Percentiles rank a stretch among this genome's conserved stretches.
Evolutionary conservation across 169 alveolate genomes (phyloP).

Genomic region (Plasmodium yoelii): DNA sequence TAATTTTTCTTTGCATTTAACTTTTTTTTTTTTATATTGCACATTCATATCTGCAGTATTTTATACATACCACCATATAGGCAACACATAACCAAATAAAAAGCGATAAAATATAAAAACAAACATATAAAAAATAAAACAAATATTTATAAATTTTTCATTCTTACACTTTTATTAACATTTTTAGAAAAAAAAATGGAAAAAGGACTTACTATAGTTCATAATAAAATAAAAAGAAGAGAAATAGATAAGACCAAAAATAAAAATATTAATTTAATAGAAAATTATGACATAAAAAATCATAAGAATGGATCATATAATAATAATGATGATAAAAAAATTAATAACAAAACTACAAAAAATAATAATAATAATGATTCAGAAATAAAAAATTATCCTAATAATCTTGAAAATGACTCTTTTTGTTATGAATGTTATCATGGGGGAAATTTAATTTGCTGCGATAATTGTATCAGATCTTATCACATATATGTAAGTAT

Average conservation of each 20-base stretch:
- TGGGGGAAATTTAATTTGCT: slow-evolving; percentile 84
- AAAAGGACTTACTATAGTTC: slow-evolving; percentile 31
- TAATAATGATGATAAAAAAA: slow-evolving; percentile 26
- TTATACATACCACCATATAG: too few relatives aligned
- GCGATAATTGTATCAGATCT: slow-evolving; percentile 82
- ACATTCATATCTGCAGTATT: too few relatives aligned
- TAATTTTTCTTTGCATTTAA: too few relatives aligned
- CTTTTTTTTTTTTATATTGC: too few relatives aligned
- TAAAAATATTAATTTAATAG: slow-evolving; percentile 16
- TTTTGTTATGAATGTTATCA: slow-evolving; percentile 78
- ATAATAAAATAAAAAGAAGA: slow-evolving; percentile 47
- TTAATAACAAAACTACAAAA: slow-evolving; percentile 31
- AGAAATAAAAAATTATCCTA: slow-evolving; percentile 8
- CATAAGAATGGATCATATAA: slow-evolving; percentile 29
- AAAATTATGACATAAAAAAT: slow-evolving; percentile 12
- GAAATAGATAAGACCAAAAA: slow-evolving; percentile 44
- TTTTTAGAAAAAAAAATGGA: slow-evolving; percentile 28
- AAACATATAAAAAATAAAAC: background rate
- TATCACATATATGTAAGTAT: slow-evolving; percentile 77
- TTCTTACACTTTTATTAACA: background rate
- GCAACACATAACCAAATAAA: too few relatives aligned
- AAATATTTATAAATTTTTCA: background rate
- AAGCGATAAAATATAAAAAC: too few relatives aligned
- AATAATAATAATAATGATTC: slow-evolving; percentile 12
- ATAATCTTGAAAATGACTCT: slow-evolving; percentile 27